These are phyloP conservation scores for Blastobotrys aristatus DNA, from an alignment of 1,139 yeast species.

Conservation along the genomic window DNA sequence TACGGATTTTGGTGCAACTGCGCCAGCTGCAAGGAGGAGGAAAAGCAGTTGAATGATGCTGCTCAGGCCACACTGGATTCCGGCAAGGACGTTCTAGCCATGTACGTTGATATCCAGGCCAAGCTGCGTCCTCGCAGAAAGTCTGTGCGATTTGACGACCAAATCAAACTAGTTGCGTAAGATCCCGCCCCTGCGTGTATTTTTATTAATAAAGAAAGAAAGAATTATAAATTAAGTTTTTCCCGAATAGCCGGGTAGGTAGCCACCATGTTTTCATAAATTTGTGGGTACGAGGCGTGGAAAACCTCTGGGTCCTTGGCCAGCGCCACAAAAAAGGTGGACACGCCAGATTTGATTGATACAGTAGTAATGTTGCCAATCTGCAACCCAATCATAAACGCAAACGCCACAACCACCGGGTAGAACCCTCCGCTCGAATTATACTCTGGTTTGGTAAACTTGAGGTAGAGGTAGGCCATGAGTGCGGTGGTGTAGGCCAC, in stretches of 20 bases:
- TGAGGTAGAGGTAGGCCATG: conserved; percentile 64
- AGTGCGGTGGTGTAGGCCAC: conserved; percentile 67
- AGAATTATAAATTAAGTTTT: conserved; percentile 23
- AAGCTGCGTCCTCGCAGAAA: conserved; percentile 43
- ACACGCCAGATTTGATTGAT: conserved; percentile 73
- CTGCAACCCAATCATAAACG: conserved; percentile 73
- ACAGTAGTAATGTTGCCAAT: conserved; percentile 67
- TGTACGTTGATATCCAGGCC: conserved; percentile 6
- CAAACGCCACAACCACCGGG: conserved; percentile 73
- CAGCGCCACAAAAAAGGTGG: conserved; percentile 81
- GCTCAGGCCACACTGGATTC: conserved; percentile 16
- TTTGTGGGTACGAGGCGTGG: conserved; percentile 68
- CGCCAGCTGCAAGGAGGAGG: conserved; percentile 57
- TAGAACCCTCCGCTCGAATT: conserved; percentile 61
- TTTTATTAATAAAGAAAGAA: too few species aligned
- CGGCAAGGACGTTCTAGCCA: conserved; percentile 1
- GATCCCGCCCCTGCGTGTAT: background rate
- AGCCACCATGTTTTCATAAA: conserved; percentile 65
- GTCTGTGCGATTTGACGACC: conserved; percentile 68
- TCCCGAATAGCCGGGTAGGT: conserved; percentile 72
- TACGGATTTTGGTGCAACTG: conserved; percentile 84
- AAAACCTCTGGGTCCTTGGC: conserved; percentile 86
- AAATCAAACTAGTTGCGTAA: conserved; percentile 23
- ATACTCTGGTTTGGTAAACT: conserved; percentile 67
- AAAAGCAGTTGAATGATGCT: conserved; percentile 28